These are phyloP conservation scores for Hyphodiscus sp. DNA, from an alignment of 2,329 filamentous ascomycete genomes.

Conservation along the genomic window DNA sequence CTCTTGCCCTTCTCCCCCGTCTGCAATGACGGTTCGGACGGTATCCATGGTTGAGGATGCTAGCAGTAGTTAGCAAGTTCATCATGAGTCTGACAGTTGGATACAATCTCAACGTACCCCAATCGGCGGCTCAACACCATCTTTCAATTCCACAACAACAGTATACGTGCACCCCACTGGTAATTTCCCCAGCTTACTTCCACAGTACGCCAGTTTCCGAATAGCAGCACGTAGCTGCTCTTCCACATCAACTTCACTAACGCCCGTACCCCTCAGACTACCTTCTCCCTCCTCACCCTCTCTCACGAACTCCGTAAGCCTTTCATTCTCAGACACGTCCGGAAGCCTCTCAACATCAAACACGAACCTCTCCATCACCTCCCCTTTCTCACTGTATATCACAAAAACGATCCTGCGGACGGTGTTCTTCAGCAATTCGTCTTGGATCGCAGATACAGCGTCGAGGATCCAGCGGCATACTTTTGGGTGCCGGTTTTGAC, in stretches of 20 bases:
- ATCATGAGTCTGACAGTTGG: constrained; percentile 2
- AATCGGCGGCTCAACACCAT: constrained; percentile 51
- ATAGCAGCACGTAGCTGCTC: constrained; percentile 67
- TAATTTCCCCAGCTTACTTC: constrained; percentile 48
- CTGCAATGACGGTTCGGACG: constrained; percentile 39
- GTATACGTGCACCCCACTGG: constrained; percentile 67
- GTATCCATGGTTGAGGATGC: constrained; percentile 57
- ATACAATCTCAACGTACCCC: constrained; percentile 37
- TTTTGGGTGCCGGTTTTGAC: constrained; percentile 61
- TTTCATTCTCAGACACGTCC: constrained; percentile 28
- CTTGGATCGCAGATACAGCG: constrained; percentile 54
- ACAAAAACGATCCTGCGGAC: constrained; percentile 32
- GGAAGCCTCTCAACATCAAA: constrained; percentile 37
- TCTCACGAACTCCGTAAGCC: constrained; percentile 31
- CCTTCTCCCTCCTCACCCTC: constrained; percentile 9
- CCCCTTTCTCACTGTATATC: constrained; percentile 29
- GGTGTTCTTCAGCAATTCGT: constrained; percentile 49
- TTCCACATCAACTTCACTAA: constrained; percentile 57
- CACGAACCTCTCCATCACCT: constrained; percentile 36
- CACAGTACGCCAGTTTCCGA: constrained; percentile 53
- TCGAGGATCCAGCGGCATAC: constrained; percentile 66
- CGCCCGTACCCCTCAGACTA: constrained; percentile 2
- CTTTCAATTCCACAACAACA: constrained; percentile 65
- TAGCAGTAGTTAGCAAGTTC: constrained; percentile 24
- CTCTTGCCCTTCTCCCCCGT: constrained; percentile 28